Conservation (phyloP, 1,139 yeast species). For the Hansenula anomala region DNA sequence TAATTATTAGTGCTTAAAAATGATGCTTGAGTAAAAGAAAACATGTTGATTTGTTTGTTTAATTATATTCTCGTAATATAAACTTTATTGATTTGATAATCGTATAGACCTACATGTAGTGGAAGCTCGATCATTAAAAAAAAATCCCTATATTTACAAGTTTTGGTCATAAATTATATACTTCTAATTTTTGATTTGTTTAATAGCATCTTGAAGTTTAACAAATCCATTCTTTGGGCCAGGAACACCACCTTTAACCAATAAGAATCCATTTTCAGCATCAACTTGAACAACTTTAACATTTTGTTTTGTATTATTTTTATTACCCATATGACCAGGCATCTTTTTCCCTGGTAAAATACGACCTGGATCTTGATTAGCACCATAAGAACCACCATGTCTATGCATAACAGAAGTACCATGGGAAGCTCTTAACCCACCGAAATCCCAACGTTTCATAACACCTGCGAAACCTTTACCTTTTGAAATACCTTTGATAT, state of each 20-base stretch:
- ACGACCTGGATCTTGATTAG: conserved; percentile 93
- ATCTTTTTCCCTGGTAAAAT: conserved; percentile 94
- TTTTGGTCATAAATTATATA: conserved; percentile 1
- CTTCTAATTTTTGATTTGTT: conserved; percentile 13
- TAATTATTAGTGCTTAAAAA: neutral
- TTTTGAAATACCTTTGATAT: conserved; percentile 70
- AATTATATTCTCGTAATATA: no score
- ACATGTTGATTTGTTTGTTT: no score
- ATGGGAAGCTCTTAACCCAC: conserved; percentile 88
- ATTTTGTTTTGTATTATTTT: conserved; percentile 70
- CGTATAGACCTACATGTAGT: no score
- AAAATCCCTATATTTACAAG: conserved; percentile 3
- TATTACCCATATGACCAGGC: conserved; percentile 96
- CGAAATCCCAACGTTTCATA: conserved; percentile 93
- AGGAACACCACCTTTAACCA: conserved; percentile 87
- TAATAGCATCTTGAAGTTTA: conserved; percentile 67
- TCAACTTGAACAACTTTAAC: conserved; percentile 74
- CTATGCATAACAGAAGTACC: conserved; percentile 95
- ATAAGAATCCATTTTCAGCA: conserved; percentile 72
- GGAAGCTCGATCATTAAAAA: no score
- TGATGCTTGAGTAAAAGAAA: no score
- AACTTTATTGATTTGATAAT: no score
- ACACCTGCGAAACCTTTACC: conserved; percentile 99
- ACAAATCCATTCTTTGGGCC: conserved; percentile 82
- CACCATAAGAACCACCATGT: conserved; percentile 97